Conservation (phyloP, 345 rosid genomes). For the Euphorbia peplus region DNA sequence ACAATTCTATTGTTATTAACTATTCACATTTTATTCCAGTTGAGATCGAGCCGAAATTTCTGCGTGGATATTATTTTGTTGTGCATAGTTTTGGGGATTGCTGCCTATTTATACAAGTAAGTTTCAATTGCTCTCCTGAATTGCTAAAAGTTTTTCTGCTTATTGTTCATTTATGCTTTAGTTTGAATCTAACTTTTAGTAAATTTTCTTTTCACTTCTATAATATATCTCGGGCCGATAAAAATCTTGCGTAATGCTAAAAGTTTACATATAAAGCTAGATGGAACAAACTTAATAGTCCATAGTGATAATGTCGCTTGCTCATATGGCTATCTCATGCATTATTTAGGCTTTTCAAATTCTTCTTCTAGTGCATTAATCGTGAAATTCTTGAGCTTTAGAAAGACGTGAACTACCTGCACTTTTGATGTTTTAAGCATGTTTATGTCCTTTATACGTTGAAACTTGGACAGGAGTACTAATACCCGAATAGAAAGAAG, state of each 20-base stretch:
- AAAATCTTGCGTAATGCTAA: not conserved
- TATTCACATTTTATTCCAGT: slow-evolving; percentile 44
- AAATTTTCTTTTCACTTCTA: not conserved
- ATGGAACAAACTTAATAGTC: not conserved
- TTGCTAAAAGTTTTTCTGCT: not conserved
- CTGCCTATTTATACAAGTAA: slow-evolving; percentile 99
- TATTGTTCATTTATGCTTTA: slow-evolving; percentile 2
- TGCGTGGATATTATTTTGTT: slow-evolving; percentile 86
- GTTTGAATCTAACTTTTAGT: not conserved
- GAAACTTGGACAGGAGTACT: not conserved
- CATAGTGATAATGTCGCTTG: not conserved
- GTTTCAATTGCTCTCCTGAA: slow-evolving; percentile 25
- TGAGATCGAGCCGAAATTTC: slow-evolving; percentile 97
- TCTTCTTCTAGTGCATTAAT: not conserved
- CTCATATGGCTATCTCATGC: not conserved
- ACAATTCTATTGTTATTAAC: slow-evolving; percentile 1
- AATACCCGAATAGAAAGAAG: not conserved
- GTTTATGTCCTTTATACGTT: not conserved
- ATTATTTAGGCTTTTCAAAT: not conserved
- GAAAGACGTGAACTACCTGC: not conserved
- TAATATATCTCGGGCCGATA: not conserved
- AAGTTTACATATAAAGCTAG: slow-evolving; percentile 9
- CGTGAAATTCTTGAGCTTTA: not conserved
- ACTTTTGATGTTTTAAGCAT: not conserved
- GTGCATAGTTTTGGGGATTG: slow-evolving; percentile 90